Conservation (phyloP, 352 stramenopile species). For the Elongisporangium prolatum region DNA sequence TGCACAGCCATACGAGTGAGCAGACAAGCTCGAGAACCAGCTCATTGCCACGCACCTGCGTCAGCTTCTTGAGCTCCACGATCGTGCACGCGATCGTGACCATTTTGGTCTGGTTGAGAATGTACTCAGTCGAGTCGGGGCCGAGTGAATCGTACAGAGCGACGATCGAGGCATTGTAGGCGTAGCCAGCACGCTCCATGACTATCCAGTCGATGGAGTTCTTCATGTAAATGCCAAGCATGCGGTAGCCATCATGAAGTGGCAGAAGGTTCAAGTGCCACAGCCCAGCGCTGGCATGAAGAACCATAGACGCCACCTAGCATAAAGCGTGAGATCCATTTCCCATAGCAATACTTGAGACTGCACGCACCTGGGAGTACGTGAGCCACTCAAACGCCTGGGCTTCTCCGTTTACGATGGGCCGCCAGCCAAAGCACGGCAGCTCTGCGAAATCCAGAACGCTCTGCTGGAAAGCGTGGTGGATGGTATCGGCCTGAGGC, state of each 20-base stretch:
- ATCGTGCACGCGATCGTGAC: slow-evolving; percentile 61
- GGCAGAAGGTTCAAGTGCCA: slow-evolving; percentile 41
- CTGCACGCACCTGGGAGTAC: slow-evolving; percentile 42
- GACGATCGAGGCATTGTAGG: slow-evolving; percentile 34
- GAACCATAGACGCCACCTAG: neutral
- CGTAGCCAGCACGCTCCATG: slow-evolving; percentile 80
- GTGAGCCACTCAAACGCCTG: slow-evolving; percentile 48
- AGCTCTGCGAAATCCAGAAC: slow-evolving; percentile 16
- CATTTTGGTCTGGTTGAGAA: slow-evolving; percentile 73
- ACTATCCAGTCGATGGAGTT: slow-evolving; percentile 96
- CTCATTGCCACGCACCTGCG: slow-evolving; percentile 19
- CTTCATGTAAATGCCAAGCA: slow-evolving; percentile 95
- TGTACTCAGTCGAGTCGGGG: slow-evolving; percentile 61
- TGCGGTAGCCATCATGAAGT: slow-evolving; percentile 31
- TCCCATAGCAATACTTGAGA: no score
- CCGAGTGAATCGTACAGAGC: slow-evolving; percentile 82
- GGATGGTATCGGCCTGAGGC: slow-evolving; percentile 31
- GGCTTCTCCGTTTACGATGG: slow-evolving; percentile 22
- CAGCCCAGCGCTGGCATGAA: neutral
- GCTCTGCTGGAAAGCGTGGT: slow-evolving; percentile 41
- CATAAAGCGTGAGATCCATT: no score
- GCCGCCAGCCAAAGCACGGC: slow-evolving; percentile 38
- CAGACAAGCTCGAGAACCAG: no score
- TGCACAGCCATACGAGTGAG: no score
- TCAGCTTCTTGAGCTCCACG: slow-evolving; percentile 44